Conservation (phyloP, 2,329 filamentous ascomycete genomes). For the Fusarium bulbicola region DNA sequence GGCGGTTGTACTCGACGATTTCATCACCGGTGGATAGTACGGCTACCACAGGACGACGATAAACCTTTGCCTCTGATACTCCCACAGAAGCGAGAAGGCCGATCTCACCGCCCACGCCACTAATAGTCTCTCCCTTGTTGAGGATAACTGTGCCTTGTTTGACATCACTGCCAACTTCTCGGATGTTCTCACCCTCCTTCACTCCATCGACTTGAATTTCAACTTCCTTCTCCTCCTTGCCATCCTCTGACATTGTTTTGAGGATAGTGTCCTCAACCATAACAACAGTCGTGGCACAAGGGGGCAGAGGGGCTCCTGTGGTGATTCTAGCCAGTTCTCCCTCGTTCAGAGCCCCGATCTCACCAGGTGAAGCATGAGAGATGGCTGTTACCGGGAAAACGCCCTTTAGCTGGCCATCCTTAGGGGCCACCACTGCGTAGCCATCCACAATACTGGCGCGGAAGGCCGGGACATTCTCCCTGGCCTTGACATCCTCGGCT, state of each 20-base stretch:
- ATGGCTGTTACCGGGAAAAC: slow-evolving; percentile 86
- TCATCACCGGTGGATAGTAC: slow-evolving; percentile 96
- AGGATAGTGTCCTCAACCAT: slow-evolving; percentile 92
- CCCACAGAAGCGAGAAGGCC: slow-evolving; percentile 90
- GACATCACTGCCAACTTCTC: slow-evolving; percentile 91
- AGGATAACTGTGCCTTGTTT: slow-evolving; percentile 75
- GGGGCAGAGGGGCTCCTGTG: slow-evolving; percentile 90
- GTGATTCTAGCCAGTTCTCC: slow-evolving; percentile 91
- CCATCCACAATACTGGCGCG: slow-evolving; percentile 96
- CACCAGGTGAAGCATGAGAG: slow-evolving; percentile 82
- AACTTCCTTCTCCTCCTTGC: slow-evolving; percentile 84
- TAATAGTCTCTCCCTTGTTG: slow-evolving; percentile 81
- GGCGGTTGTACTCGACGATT: slow-evolving; percentile 77
- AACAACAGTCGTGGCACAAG: slow-evolving; percentile 88
- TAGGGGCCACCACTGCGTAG: slow-evolving; percentile 81
- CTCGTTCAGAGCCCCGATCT: slow-evolving; percentile 69
- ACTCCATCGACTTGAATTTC: slow-evolving; percentile 85
- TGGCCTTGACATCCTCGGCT: slow-evolving; percentile 81
- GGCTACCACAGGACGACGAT: slow-evolving; percentile 80
- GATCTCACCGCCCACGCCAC: slow-evolving; percentile 87
- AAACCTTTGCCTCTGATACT: slow-evolving; percentile 74
- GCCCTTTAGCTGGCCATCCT: slow-evolving; percentile 74
- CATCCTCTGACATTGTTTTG: slow-evolving; percentile 78
- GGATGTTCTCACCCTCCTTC: slow-evolving; percentile 83
- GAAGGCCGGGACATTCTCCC: slow-evolving; percentile 90